Base-by-base conservation (phyloP, 176 grass and related monocot species). In the Poa annua region DNA sequence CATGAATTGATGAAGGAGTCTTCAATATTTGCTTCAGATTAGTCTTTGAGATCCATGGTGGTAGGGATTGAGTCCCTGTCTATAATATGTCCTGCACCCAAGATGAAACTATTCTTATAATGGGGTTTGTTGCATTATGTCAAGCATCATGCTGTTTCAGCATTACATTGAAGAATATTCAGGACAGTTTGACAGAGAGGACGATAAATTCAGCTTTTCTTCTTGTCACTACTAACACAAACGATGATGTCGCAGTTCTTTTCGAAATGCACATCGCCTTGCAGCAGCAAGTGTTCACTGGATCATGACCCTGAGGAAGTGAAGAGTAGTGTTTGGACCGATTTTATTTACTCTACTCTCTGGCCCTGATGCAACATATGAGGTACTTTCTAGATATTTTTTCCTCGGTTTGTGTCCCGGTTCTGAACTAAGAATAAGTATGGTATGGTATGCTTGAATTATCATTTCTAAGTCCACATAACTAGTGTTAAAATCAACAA, bases 1-100 rank as follows among this genome's bases (percentile, higher is more conserved):
- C 92, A 97, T 75, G 95, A 86, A 41, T 89, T 94, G 45, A 88
- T 88, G 17, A 94, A 92, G 77, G 92, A 92, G 52, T 97, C 92
- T 44, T 70, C 82, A 87, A 91, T 60, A 71, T 85, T 21, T 7
- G 14, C 76, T 79, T 81, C 79, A 38, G 66, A 49, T 80, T 50
- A 48, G 49, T 39, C 80, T 35, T 60, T 22, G 4, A 79, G 60
- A 66, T 33, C 48, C 29, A 77, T 7, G 69, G 76, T 15, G 25
- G 61, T 56, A 50, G 21, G 25, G 79, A 84, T 83, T 88, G 59
- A 65, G 49, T 48, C 42, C 47, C 44, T 82, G 59, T 53, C 16
- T 64, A 50, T 65, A 65, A 36, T 54, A n/a, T 84, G 48, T 62
- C 69, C 68, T 1, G 8, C 17, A 48, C 47, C 42, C 63, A 65